phyloP scores from a whole-genome alignment of 148 eudicot species.

The Rhododendron kiyosumense region DNA sequence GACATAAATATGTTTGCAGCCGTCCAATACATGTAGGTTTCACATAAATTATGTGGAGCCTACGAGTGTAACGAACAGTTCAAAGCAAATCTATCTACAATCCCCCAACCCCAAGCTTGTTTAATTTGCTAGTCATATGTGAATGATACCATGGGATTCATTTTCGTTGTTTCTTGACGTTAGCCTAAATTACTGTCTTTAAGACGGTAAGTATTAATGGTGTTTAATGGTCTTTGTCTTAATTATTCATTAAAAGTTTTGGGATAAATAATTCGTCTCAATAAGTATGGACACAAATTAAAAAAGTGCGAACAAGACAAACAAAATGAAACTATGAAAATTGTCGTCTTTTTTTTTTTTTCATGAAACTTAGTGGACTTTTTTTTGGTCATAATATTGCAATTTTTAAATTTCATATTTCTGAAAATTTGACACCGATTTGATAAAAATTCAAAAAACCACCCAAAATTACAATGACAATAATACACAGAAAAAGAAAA shows the following conservation, averaged over 20 bases:
- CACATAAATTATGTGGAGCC: too few species aligned
- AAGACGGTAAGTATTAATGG: neutral
- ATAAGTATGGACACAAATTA: neutral
- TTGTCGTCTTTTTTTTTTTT: neutral
- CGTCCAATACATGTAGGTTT: too few species aligned
- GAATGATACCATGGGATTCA: neutral
- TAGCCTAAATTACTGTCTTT: neutral
- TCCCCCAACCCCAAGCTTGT: neutral
- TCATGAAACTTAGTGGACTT: neutral
- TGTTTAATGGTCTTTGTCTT: neutral
- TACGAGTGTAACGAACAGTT: neutral
- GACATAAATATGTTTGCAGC: neutral
- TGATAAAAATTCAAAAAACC: neutral
- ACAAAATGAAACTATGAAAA: neutral
- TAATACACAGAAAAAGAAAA: neutral
- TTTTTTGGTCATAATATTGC: neutral
- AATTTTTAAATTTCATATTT: neutral
- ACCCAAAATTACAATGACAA: neutral
- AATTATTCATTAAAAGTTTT: neutral
- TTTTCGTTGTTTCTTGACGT: neutral
- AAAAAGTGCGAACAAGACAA: neutral
- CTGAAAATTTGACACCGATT: neutral
- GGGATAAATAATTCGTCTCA: neutral
- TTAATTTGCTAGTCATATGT: neutral
- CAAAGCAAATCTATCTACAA: neutral